Conservation (phyloP, 768 basidiomycete genomes). For the Serendipita sp. region DNA sequence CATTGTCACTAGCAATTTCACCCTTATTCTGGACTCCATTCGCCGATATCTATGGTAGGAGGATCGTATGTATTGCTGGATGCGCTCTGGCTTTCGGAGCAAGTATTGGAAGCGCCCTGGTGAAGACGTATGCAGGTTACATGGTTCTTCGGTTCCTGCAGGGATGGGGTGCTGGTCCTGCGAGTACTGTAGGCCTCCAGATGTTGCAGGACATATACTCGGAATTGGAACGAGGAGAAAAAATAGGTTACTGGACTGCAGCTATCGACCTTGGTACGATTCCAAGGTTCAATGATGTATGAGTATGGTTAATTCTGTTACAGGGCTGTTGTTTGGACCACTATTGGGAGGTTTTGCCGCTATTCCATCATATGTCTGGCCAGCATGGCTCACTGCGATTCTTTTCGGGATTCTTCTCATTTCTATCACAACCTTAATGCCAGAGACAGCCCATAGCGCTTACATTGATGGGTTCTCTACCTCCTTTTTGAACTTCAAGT, state of each 20-base stretch:
- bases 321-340: conserved; percentile 11
- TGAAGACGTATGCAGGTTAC: conserved; percentile 9
- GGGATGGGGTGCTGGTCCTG: conserved; percentile 12
- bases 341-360: conserved; percentile 11
- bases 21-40: conserved; percentile 12
- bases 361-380: conserved; percentile 9
- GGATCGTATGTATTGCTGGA: conserved; percentile 9
- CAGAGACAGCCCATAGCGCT: conserved; percentile 9
- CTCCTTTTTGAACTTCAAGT: conserved; percentile 7
- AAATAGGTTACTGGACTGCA: conserved; percentile 11
- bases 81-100: conserved; percentile 9
- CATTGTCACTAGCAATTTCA: conserved; percentile 9
- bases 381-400: conserved; percentile 11
- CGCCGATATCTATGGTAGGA: conserved; percentile 9
- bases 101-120: conserved; percentile 8
- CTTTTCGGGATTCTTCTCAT: conserved; percentile 9
- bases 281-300: not conserved
- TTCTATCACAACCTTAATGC: conserved; percentile 7
- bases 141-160: conserved; percentile 12
- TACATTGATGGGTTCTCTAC: not conserved
- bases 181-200: conserved; percentile 11
- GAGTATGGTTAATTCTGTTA: not conserved
- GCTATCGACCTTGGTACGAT: conserved; percentile 10
- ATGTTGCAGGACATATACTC: conserved; percentile 10
- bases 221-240: conserved; percentile 11